Evolutionary conservation across 1,284 basidiomycete species (phyloP).

Genomic region (Moniliophthora roreri): DNA sequence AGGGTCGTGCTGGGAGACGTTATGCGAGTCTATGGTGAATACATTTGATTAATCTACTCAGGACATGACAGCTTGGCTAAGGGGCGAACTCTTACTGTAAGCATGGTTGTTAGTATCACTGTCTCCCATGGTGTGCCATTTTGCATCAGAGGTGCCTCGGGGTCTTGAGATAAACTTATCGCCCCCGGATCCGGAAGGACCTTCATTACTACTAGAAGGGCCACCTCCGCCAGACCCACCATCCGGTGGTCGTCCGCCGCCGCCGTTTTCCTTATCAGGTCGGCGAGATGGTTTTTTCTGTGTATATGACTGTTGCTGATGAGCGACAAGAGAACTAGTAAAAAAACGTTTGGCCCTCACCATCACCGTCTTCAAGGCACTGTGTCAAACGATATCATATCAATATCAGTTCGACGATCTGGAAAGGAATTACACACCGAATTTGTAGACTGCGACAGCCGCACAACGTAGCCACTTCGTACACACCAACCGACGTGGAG

Average conservation of each 20-base stretch:
- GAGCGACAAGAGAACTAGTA: not conserved
- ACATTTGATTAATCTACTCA: conserved; percentile 4
- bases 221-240: conserved; percentile 24
- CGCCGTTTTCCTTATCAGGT: conserved; percentile 49
- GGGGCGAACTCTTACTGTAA: conserved; percentile 14
- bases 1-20: not conserved
- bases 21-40: conserved; percentile 4
- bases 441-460: conserved; percentile 88
- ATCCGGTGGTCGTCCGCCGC: conserved; percentile 39
- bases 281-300: conserved; percentile 56
- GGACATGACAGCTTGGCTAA: not conserved
- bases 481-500: conserved; percentile 84
- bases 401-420: not conserved
- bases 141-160: conserved; percentile 41
- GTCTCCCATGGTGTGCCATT: conserved; percentile 28
- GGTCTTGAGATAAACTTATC: conserved; percentile 24
- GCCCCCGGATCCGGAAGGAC: conserved; percentile 7
- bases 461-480: conserved; percentile 91
- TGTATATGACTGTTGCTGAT: conserved; percentile 52
- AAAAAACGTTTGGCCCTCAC: conserved; percentile 38
- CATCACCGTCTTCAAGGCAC: conserved; percentile 77
- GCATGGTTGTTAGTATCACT: conserved; percentile 14
- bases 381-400: conserved; percentile 24
- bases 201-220: conserved; percentile 10
- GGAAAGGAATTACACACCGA: conserved; percentile 46